Conservation (phyloP, 202 grass and related monocot species). For the Schoenoplectus triqueter region DNA sequence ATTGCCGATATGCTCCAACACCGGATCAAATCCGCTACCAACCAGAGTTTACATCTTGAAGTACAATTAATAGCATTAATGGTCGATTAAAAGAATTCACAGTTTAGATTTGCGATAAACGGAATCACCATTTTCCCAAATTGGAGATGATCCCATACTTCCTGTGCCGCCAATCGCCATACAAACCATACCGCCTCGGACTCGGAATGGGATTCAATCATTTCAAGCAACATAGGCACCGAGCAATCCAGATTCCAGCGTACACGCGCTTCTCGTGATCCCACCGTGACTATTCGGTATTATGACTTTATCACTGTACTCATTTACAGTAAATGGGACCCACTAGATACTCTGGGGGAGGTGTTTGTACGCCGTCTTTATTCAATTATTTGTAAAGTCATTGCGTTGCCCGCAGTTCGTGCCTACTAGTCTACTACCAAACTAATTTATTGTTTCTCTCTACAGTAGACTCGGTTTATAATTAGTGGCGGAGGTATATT, state of each 20-base stretch:
- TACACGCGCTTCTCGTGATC: slow-evolving; percentile 24
- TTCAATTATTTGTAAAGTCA: slow-evolving; percentile 8
- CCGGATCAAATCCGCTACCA: not conserved
- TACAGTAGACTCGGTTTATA: slow-evolving; percentile 3
- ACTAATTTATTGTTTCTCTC: slow-evolving; percentile 27
- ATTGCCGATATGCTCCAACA: too few species aligned
- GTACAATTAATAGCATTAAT: not conserved
- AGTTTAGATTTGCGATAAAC: not conserved
- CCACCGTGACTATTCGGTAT: not conserved
- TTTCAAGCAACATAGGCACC: not conserved
- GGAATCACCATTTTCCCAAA: not conserved
- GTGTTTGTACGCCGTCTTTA: not conserved
- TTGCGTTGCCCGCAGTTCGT: not conserved
- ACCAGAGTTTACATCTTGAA: not conserved
- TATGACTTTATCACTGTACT: not conserved
- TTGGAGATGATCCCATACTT: not conserved
- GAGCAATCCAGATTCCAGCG: too few species aligned
- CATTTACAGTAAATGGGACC: not conserved
- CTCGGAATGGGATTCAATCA: not conserved
- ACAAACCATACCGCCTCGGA: not conserved
- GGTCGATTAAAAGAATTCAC: not conserved
- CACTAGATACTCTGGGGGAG: not conserved
- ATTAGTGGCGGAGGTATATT: not conserved
- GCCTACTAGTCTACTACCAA: slow-evolving; percentile 36
- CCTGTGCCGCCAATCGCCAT: not conserved